Conservation (phyloP, 352 stramenopile genomes). For the Phytophthora multivora region DNA sequence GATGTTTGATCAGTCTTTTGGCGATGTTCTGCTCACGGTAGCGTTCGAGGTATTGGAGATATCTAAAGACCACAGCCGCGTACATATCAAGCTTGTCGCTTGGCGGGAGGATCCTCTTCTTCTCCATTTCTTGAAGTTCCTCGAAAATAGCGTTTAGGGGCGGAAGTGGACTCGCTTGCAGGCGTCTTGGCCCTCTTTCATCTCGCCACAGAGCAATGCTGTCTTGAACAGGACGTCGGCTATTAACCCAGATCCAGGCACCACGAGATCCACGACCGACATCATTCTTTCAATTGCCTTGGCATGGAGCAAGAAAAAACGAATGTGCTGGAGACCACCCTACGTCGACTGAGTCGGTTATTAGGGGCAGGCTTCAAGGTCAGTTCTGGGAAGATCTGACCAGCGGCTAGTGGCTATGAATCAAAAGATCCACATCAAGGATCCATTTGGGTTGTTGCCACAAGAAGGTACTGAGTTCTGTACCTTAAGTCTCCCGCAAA, state of each 20-base stretch:
- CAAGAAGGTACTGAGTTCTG: no score
- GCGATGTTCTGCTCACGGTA: conserved; percentile 2
- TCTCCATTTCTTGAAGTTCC: conserved; percentile 10
- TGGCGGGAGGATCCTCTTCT: not conserved
- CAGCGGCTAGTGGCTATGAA: no score
- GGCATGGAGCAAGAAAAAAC: no score
- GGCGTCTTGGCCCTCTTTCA: conserved; percentile 16
- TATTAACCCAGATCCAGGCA: conserved; percentile 9
- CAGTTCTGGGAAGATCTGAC: no score
- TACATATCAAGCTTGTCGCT: conserved; percentile 7
- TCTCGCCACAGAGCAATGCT: conserved; percentile 4
- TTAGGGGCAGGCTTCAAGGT: no score
- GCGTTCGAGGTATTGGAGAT: conserved; percentile 1
- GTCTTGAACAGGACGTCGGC: conserved; percentile 8
- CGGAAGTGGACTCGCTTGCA: conserved; percentile 2
- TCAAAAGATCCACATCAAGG: no score
- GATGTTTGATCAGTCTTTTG: conserved; percentile 1
- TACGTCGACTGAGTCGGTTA: no score
- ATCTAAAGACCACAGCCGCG: not conserved
- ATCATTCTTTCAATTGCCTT: no score
- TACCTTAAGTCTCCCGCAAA: no score
- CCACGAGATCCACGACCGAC: not conserved
- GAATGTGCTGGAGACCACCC: no score
- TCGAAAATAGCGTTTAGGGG: conserved; percentile 3
- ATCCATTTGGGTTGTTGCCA: no score